phyloP scores from a whole-genome alignment of 768 basidiomycete genomes.

The Erythrobasidium yunnanense region DNA sequence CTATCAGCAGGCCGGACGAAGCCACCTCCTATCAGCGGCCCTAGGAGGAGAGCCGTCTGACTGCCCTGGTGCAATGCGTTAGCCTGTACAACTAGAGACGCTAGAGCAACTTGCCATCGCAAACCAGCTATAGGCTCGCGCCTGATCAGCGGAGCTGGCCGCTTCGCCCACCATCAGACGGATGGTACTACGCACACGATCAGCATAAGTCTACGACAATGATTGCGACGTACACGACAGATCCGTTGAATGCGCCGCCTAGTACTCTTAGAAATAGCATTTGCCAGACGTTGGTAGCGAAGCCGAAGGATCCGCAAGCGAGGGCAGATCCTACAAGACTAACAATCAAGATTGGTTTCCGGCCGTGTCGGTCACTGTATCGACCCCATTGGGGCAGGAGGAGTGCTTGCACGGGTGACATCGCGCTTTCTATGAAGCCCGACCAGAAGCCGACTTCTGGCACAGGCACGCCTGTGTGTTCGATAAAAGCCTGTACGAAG shows the following conservation, averaged over 20 bases:
- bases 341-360: conserved; percentile 27
- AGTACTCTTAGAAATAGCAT: conserved; percentile 28
- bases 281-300: conserved; percentile 25
- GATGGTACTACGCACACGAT: too few species aligned
- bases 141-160: conserved; percentile 26
- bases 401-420: not conserved
- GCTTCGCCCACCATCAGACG: conserved; percentile 32
- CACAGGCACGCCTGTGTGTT: not conserved
- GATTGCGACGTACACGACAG: too few species aligned
- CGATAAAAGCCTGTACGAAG: conserved; percentile 27
- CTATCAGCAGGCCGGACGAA: conserved; percentile 26
- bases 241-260: conserved; percentile 29
- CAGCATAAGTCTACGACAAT: too few species aligned
- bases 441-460: not conserved
- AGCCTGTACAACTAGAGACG: too few species aligned
- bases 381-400: not conserved
- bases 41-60: conserved; percentile 25
- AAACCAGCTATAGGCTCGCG: conserved; percentile 28
- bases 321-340: conserved; percentile 24
- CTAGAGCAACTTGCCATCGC: too few species aligned
- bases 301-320: conserved; percentile 20
- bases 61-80: too few species aligned
- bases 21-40: conserved; percentile 25
- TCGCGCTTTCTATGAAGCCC: not conserved
- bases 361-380: conserved; percentile 8